Evolutionary conservation across 148 eudicot species (phyloP), one percentile per base, ranked within the genome.

Genomic region (Simmondsia chinensis): DNA sequence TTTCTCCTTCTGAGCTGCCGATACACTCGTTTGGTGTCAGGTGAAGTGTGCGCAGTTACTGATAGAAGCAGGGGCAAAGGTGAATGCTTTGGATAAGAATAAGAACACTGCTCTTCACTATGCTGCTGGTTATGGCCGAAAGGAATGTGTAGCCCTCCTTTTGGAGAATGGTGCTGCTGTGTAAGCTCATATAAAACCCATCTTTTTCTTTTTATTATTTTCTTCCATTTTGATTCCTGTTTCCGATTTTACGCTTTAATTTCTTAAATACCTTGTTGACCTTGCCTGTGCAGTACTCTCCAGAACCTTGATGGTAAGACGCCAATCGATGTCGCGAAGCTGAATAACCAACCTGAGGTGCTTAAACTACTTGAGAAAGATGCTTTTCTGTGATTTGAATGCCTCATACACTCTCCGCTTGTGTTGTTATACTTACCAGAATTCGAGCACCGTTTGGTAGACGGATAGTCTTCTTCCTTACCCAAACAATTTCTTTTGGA

Each of bases 121-220:
- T 73, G 99, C 99, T 17, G 95, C 99, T 56, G 99, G 99, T 24
- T 91, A 91, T 50, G 99, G 99, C 48, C 79, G 94, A 59, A 91
- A 91, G 59, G 99, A 91, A 26, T 91, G 99, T 55, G 99, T 91
- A 7, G 79, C 91, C 14, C 94, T 91, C 46, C 83, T 91, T 26
- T 63, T 91, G 14, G 78, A 91, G 34, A 81, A 82, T 39, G 99
- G 95, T 4, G 99, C 95, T 41, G 94, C 99, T 44, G 99, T 86
- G 99, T 91, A 79, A 79, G 94, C 59, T 38, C 20, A 38, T 21
- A 26, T n/a, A n/a, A n/a, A n/a, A n/a, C n/a, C n/a, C n/a, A 20
- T 20, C 31, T 3, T 20, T 7, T 41, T 31, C 33, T 32, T 6
- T 58, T 24, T 33, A 8, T 12, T 42, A 9, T 15, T 22, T 34